Percentiles rank a stretch among this genome's conserved stretches.
Evolutionary conservation across 768 basidiomycete genomes (phyloP).

Genomic region (Amanita rubescens): DNA sequence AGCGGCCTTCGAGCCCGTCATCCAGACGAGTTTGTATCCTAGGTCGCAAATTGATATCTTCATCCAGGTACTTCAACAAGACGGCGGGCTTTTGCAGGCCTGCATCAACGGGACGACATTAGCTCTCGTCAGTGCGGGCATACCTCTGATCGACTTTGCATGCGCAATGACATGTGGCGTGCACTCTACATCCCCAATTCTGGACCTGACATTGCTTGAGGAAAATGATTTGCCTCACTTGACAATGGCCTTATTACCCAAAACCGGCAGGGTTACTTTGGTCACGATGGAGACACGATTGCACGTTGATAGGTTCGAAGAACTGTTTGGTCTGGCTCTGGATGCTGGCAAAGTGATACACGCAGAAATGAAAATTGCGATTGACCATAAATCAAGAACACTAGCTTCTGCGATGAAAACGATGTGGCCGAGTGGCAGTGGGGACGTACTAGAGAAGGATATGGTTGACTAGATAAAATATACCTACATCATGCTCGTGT

Average conservation of each 20-base stretch:
- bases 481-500: constrained; percentile 11
- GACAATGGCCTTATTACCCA: constrained; percentile 86
- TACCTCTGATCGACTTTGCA: constrained; percentile 86
- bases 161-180: constrained; percentile 87
- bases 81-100: constrained; percentile 85
- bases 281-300: constrained; percentile 93
- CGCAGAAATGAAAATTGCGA: constrained; percentile 72
- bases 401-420: constrained; percentile 59
- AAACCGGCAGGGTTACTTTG: constrained; percentile 76
- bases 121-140: constrained; percentile 83
- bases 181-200: constrained; percentile 69
- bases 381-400: constrained; percentile 52
- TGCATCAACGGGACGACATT: constrained; percentile 94
- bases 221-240: constrained; percentile 86
- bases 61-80: constrained; percentile 88
- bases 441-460: constrained; percentile 22
- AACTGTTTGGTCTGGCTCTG: constrained; percentile 72
- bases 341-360: constrained; percentile 76
- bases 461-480: constrained; percentile 22
- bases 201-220: constrained; percentile 86
- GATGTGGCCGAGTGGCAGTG: constrained; percentile 22
- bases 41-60: constrained; percentile 92
- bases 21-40: constrained; percentile 87
- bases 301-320: constrained; percentile 88
- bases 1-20: constrained; percentile 93